Evolutionary conservation across 2,329 filamentous ascomycete genomes (phyloP), one percentile per base, ranked within the genome.

Genomic region (Nannizzia gypsea): DNA sequence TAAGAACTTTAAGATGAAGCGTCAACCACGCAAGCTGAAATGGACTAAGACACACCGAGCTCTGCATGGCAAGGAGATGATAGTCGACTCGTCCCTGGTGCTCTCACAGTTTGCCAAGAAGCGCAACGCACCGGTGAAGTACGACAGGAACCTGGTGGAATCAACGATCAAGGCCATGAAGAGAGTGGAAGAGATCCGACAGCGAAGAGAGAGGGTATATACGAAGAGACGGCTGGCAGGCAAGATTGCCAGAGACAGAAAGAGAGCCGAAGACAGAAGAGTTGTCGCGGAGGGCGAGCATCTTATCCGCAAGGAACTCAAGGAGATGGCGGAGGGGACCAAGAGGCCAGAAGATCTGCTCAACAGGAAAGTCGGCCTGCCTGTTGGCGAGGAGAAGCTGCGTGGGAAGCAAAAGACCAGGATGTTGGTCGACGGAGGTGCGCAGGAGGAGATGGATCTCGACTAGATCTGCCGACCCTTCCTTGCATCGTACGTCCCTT

Each of bases 21-120:
- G 93, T 66, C 96, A 97, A 78, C 91, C 92, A 38, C 86, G 92
- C 73, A 96, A 96, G 76, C 83, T 97, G 68, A 93, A 90, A 76
- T 96, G 92, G 93, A 96, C 92, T 64, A 96, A 96, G 81, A 85
- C 89, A 58, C 92, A 91, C 82, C 87, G 90, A 70, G 87, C 86
- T 72, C 83, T 87, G 17, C 86, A 88, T 61, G 89, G 89, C 78
- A 95, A 90, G 78, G 83, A 85, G 75, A 85, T 95, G 89, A 88
- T 89, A 60, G 91, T 97, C 75, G 93, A 99, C 81, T 88, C 84
- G 69, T 96, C 92, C 34, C 85, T 99, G 63, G 69, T 77, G 24
- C 70, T 77, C 17, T 75, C 73, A 38, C 87, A 90, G 71, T 96
- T 97, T 77, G 88, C 89, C 64, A 88, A 90, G 66, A 88, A 90